Base-by-base conservation (phyloP, 2,329 filamentous ascomycete genomes). In the Penicillium sp. region DNA sequence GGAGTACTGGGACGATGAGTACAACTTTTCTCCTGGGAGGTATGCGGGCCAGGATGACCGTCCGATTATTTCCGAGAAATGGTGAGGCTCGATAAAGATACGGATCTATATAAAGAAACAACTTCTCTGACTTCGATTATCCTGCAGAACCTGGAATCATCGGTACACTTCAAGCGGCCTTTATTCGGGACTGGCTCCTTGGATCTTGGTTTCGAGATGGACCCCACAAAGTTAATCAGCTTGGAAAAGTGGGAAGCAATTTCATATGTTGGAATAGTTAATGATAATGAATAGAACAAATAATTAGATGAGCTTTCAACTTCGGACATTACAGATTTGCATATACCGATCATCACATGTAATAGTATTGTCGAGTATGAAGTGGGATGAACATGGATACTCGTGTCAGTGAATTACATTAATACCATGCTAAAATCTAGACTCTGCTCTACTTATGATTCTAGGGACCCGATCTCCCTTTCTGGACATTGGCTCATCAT, bases 41-140 rank as follows among this genome's bases (percentile, higher is more conserved):
- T 63, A 58, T 53, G 60, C 57, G 3, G 63, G 64, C 1, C 63
- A 66, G 41, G 60, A 96, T 14, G 19, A 22, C 10, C 39, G 39
- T n/a, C n/a, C n/a, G 39, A 14, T 41, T 5, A 41, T 41, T 13
- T 14, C 11, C 10, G 8, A 41, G 2, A 22, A 41, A 22, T 41
- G 39, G 39, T 41, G n/a, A 41, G 39, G 5, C 9, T 41, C n/a
- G 39, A 21, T 19, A 21, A 41, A 41, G n/a, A 22, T 22, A 5
- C 19, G 39, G n/a, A 14, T 13, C 19, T 21, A 22, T 13, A 5
- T 22, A 11, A 41, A 41, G 19, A 1, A 41, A 21, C 10, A 22
- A 9, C 7, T 2, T 41, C 9, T 41, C 19, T 41, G 39, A 41
- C 39, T 22, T 22, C 3, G 6, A 11, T 21, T 7, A 10, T 41